These are phyloP conservation scores for Gamarada debralockiae DNA, from an alignment of 495 filamentous ascomycete species.

Conservation along the genomic window DNA sequence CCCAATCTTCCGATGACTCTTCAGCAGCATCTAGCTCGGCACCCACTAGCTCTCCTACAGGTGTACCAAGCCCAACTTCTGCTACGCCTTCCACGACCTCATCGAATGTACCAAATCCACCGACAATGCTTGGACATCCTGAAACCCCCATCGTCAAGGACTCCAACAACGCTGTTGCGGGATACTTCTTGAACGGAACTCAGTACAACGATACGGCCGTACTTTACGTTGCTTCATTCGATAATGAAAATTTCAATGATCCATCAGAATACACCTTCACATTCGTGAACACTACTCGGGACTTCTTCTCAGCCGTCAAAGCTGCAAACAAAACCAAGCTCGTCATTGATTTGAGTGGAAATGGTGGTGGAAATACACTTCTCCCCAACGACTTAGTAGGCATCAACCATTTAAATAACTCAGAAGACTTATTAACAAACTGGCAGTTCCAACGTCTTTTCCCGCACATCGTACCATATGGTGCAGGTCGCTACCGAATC, in stretches of 20 bases:
- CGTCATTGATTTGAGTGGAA: constrained; percentile 52
- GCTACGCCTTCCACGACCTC: background rate
- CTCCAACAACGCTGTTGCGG: constrained; percentile 15
- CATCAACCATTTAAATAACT: background rate
- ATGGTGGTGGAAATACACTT: constrained; percentile 48
- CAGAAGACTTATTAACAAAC: background rate
- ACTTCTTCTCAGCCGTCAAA: constrained; percentile 34
- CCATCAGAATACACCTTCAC: constrained; percentile 18
- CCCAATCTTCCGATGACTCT: background rate
- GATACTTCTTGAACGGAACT: constrained; percentile 36
- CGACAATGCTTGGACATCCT: background rate
- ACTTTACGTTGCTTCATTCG: constrained; percentile 28
- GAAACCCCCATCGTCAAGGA: constrained; percentile 3
- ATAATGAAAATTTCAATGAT: constrained; percentile 12
- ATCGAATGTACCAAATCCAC: background rate
- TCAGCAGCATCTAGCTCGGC: background rate
- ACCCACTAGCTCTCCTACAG: background rate
- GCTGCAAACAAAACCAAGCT: constrained; percentile 42
- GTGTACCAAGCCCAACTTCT: background rate
- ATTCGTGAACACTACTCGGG: constrained; percentile 35
- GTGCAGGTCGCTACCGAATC: constrained; percentile 30
- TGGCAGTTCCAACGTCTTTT: constrained; percentile 40
- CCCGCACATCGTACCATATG: constrained; percentile 35
- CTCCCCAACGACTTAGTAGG: constrained; percentile 37
- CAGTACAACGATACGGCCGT: constrained; percentile 40